These are phyloP conservation scores for Pseudomonodictys pantanalensis DNA, from an alignment of 495 filamentous ascomycete species.

Conservation along the genomic window DNA sequence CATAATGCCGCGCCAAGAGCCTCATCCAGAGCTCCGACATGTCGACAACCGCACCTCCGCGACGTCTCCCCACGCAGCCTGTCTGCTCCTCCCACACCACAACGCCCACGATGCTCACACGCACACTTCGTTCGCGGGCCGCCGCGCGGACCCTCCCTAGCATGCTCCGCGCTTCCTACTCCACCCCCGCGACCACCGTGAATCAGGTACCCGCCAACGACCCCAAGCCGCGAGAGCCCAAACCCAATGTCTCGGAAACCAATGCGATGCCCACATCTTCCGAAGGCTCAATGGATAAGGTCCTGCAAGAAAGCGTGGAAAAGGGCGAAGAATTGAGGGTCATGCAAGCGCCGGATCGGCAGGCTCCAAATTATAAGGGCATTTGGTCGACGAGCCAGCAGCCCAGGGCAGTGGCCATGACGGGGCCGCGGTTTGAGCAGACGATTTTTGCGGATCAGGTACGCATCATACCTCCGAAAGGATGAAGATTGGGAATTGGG, in stretches of 20 bases:
- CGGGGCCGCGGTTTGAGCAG: conserved; percentile 93
- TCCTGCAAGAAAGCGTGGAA: conserved; percentile 57
- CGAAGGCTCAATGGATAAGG: conserved; percentile 43
- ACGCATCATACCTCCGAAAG: conserved; percentile 35
- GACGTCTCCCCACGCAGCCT: no score
- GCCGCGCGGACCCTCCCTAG: conserved; percentile 11
- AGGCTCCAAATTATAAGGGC: conserved; percentile 74
- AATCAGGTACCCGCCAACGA: conserved; percentile 49
- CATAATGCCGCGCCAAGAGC: no score
- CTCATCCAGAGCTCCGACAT: no score
- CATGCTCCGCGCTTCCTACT: conserved; percentile 21
- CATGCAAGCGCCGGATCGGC: conserved; percentile 84
- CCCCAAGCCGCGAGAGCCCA: conserved; percentile 48
- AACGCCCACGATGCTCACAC: conserved; percentile 25
- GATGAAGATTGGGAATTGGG: background rate
- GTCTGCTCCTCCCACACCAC: conserved; percentile 3
- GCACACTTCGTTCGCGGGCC: conserved; percentile 22
- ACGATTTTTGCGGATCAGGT: conserved; percentile 89
- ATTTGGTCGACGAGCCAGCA: conserved; percentile 84
- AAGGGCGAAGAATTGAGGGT: conserved; percentile 59
- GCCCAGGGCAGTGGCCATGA: conserved; percentile 77
- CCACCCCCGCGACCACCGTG: background rate
- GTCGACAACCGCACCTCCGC: no score
- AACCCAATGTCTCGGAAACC: conserved; percentile 57
- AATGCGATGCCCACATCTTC: conserved; percentile 57